phyloP scores from a whole-genome alignment of 768 basidiomycete species.

The Mycena haematopus region DNA sequence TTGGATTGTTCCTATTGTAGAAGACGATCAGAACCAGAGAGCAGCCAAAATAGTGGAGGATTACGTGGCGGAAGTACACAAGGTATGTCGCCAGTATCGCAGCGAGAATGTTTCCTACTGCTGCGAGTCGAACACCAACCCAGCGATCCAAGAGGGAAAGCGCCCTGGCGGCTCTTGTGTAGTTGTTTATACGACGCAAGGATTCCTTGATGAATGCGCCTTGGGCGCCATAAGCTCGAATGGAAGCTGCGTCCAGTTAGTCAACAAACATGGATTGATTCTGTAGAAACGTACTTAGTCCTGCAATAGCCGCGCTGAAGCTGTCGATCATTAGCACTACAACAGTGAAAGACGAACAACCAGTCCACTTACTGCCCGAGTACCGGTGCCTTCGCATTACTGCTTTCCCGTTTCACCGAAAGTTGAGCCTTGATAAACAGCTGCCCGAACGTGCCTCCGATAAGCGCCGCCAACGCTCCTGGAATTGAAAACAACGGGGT shows the following conservation, averaged over 20 bases:
- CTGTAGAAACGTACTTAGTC: conserved; percentile 37
- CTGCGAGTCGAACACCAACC: conserved; percentile 48
- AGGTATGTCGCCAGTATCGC: conserved; percentile 42
- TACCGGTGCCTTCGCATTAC: conserved; percentile 35
- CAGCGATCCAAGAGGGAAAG: conserved; percentile 46
- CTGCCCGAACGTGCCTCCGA: conserved; percentile 41
- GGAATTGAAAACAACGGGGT: conserved; percentile 40
- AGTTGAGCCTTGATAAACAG: conserved; percentile 38
- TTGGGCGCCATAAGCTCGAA: conserved; percentile 58
- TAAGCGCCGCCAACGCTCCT: conserved; percentile 36
- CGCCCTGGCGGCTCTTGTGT: conserved; percentile 38
- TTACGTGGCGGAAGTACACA: conserved; percentile 21
- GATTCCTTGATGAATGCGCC: conserved; percentile 43
- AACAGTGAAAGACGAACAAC: conserved; percentile 33
- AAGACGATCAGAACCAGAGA: not conserved
- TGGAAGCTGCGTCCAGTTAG: conserved; percentile 35
- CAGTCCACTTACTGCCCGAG: conserved; percentile 42
- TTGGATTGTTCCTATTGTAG: conserved; percentile 36
- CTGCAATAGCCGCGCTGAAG: conserved; percentile 55
- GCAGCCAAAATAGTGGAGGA: not conserved
- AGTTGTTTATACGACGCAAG: conserved; percentile 49
- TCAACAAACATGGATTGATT: not conserved
- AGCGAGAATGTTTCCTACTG: conserved; percentile 52
- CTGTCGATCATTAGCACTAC: conserved; percentile 15
- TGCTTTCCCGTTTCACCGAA: conserved; percentile 36